Conservation (phyloP, 345 rosid genomes). For the Citrus medica region DNA sequence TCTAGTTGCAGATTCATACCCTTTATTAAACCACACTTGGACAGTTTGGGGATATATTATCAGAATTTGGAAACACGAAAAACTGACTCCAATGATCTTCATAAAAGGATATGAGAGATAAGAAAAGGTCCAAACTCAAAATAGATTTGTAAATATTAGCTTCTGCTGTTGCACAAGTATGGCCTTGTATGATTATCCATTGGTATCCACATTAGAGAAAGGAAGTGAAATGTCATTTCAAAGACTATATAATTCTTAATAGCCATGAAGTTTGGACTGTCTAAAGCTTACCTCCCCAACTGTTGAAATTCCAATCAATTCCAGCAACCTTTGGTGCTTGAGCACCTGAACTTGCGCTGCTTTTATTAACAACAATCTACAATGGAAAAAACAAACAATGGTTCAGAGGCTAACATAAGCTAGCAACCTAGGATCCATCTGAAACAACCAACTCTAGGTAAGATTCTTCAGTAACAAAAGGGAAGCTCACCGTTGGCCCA, state of each 20-base stretch:
- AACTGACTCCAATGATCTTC: not conserved
- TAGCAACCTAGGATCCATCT: not conserved
- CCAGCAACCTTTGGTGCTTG: conserved; percentile 60
- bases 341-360: conserved; percentile 17
- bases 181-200: not conserved
- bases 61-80: not conserved
- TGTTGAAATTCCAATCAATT: conserved; percentile 85
- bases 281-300: conserved; percentile 77
- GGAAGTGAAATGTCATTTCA: not conserved
- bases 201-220: not conserved
- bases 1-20: not conserved
- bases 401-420: not conserved
- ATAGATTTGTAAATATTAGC: not conserved
- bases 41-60: not conserved
- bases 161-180: not conserved
- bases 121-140: not conserved
- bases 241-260: not conserved
- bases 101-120: not conserved
- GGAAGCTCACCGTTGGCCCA: conserved; percentile 82
- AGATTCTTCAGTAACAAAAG: not conserved
- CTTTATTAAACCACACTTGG: not conserved
- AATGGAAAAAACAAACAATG: not conserved
- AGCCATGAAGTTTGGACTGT: not conserved
- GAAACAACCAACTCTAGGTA: not conserved
- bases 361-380: conserved; percentile 60